Evolutionary conservation across 306 rosid species (phyloP), one percentile per base, ranked within the genome.

Genomic region (Pueraria montana): DNA sequence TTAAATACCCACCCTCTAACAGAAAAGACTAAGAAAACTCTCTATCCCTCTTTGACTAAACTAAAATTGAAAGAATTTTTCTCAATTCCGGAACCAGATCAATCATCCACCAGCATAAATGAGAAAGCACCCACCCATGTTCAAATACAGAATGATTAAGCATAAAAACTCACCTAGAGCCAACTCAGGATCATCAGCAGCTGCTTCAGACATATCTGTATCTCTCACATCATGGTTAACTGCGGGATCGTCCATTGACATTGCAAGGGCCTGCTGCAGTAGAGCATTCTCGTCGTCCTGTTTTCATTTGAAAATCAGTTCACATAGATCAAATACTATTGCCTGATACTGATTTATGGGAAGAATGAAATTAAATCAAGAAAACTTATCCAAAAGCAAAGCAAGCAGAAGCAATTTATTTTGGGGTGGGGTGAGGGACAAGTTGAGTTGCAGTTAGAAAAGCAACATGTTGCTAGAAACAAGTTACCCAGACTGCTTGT

Each of bases 251-350:
- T 96, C 97, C 99, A 96, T 94, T 12, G 98, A 96, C 99, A 96
- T 96, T 34, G 98, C 97, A 89, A 96, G 99, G 27, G 99, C 99
- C 89, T 92, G 97, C 86, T 92, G 97, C 67, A 96, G 95, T 48
- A 96, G 91, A 75, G 98, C 97, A 84, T 89, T 96, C 76, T 96
- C 99, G 21, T 87, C 90, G 20, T 87, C 89, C 89, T 87, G 83
- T 77, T 83, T 80, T 68, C 53, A 70, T 49, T 50, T 70, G 73
- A 62, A 70, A 49, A 24, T 40, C 58, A 75, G 82, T 52, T 70
- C 58, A 79, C 8, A 9, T 48, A 61, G 38, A 66, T 59, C 18
- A 82, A 68, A 32, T 26, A 58, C 24, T 71, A 63, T 36, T 10
- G 2, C 55, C 53, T 23, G 50, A 76, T 17, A 67, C 26, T 38